Conservation (phyloP, 2,329 filamentous ascomycete genomes). For the Botrytis elliptica region DNA sequence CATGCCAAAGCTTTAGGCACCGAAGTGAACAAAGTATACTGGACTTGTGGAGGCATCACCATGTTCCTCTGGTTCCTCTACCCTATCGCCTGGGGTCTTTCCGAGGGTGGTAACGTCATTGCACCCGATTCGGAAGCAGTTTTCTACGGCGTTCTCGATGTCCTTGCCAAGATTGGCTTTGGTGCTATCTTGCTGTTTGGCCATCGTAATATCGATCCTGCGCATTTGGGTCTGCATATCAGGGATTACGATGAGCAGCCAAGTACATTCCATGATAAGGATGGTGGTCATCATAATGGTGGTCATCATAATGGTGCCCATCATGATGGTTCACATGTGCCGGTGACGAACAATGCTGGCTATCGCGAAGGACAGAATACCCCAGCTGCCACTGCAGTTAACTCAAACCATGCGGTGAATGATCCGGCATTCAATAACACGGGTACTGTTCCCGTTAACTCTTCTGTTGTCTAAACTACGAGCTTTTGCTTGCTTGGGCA, state of each 20-base stretch:
- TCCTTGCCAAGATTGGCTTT: slow-evolving; percentile 64
- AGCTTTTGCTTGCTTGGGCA: not conserved
- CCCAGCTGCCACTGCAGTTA: not conserved
- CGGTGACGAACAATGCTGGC: not conserved
- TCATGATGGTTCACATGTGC: not conserved
- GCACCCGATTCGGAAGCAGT: slow-evolving; percentile 64
- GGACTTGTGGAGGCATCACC: slow-evolving; percentile 57
- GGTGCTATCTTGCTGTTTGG: slow-evolving; percentile 58
- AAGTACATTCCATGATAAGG: not conserved
- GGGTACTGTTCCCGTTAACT: not conserved
- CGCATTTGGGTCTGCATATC: slow-evolving; percentile 10
- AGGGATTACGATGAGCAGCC: slow-evolving; percentile 12
- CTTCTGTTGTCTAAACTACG: not conserved
- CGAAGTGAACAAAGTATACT: slow-evolving; percentile 53
- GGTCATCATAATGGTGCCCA: not conserved
- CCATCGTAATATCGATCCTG: slow-evolving; percentile 57
- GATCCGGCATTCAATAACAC: not conserved
- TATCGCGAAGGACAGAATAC: not conserved
- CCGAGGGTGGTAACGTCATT: slow-evolving; percentile 64
- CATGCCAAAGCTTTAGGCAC: slow-evolving; percentile 55
- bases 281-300: not conserved
- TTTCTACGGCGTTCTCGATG: slow-evolving; percentile 66
- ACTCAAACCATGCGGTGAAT: not conserved
- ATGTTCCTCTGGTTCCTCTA: slow-evolving; percentile 63
- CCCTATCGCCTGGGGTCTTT: slow-evolving; percentile 62